Base-by-base conservation (phyloP, 495 filamentous ascomycete species). In the Endocarpon pusillum region DNA sequence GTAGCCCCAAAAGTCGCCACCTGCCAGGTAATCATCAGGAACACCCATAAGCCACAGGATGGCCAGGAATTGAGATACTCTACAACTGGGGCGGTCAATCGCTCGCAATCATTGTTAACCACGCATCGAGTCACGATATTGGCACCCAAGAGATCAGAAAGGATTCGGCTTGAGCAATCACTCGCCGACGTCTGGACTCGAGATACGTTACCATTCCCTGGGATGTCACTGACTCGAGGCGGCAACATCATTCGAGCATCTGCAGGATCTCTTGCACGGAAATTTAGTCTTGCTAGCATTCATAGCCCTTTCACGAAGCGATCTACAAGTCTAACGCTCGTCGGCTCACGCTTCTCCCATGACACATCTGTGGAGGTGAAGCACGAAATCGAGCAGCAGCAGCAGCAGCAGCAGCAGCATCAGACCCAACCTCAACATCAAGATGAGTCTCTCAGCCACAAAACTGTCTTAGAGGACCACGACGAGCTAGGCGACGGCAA, bases 11-110 rank as follows among this genome's bases (percentile, higher is more conserved):
- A 63, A 46, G 67, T 64, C 10, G 62, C 67, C 35, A 58, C 65
- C 29, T 72, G 52, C 55, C 76, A 86, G 43, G 75, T 94, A 25
- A 79, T 93, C 23, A 84, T 97, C 47, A 85, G 80, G 45, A 92
- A 91, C 43, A 94, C 89, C 1, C 73, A 77, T 47, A 72, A 69
- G 14, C 64, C 72, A 17, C 75, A 78, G 38, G 69, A 73, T 32
- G 52, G 42, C 1, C 49, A 55, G 4, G 61, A 61, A 15, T 29
- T n/a, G n/a, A n/a, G n/a, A n/a, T n/a, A n/a, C n/a, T n/a, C n/a
- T n/a, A n/a, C n/a, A n/a, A 14, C 5, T 31, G 12, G 7, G 51
- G 18, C 34, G 48, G 69, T 84, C 35, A 73, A 68, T 39, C 62
- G 81, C 26, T 85, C 80, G 7, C 71, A 77, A 33, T 84, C 80